Evolutionary conservation across 805 yeast species (phyloP).

Genomic region (Zygosaccharomyces pseudorouxii): DNA sequence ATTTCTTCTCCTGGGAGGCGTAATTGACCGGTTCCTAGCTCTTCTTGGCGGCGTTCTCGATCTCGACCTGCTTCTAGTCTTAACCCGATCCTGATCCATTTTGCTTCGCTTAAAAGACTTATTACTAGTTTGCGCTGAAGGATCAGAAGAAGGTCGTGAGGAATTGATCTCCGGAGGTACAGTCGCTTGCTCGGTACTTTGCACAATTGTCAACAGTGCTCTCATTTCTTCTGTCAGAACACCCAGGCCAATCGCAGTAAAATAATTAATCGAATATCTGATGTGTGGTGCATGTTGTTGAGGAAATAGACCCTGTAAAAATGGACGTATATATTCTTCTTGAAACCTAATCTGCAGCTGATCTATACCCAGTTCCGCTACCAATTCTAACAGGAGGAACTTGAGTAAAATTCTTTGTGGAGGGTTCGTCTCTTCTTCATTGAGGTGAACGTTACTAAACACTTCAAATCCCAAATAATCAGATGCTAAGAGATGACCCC

Average conservation of each 20-base stretch:
- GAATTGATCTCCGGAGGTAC: slow-evolving; percentile 1
- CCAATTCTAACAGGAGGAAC: slow-evolving; percentile 72
- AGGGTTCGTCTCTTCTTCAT: slow-evolving; percentile 71
- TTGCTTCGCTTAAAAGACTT: not conserved
- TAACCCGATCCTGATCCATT: not conserved
- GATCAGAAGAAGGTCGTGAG: not conserved
- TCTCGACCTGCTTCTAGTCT: slow-evolving; percentile 3
- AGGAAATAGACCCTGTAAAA: slow-evolving; percentile 62
- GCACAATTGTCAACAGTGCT: slow-evolving; percentile 39
- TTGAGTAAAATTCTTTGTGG: slow-evolving; percentile 76
- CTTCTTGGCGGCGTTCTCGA: slow-evolving; percentile 20
- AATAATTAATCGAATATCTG: slow-evolving; percentile 80
- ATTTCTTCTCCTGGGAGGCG: slow-evolving; percentile 19
- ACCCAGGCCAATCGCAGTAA: slow-evolving; percentile 91
- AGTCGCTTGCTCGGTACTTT: slow-evolving; percentile 26
- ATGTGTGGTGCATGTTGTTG: slow-evolving; percentile 45
- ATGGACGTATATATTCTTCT: slow-evolving; percentile 49
- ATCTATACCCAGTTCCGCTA: slow-evolving; percentile 65
- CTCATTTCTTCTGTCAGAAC: slow-evolving; percentile 80
- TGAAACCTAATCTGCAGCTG: slow-evolving; percentile 46
- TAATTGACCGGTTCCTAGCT: slow-evolving; percentile 18
- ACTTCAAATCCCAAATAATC: slow-evolving; percentile 64
- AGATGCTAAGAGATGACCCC: slow-evolving; percentile 77
- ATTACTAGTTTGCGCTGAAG: not conserved
- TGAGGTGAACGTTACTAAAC: slow-evolving; percentile 51